Conservation (phyloP, 345 rosid genomes). For the Moricandia moricandioides region DNA sequence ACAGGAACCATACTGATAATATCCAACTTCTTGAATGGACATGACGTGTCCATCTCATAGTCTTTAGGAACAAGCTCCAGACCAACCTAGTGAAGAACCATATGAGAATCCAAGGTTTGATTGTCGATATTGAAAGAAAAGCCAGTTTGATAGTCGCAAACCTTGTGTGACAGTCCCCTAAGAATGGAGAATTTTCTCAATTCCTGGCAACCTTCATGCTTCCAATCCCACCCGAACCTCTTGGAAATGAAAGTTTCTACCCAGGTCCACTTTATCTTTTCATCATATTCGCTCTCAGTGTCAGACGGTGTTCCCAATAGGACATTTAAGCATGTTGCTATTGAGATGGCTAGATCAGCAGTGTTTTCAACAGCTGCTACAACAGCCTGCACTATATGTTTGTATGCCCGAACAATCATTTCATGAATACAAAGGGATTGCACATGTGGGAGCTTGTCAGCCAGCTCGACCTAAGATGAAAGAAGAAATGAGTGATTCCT, state of each 20-base stretch:
- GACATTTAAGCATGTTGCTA: slow-evolving; percentile 82
- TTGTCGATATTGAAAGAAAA: slow-evolving; percentile 2
- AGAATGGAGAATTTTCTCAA: slow-evolving; percentile 83
- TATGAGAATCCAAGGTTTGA: slow-evolving; percentile 7
- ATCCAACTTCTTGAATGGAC: slow-evolving; percentile 74
- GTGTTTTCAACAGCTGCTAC: slow-evolving; percentile 71
- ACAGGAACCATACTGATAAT: slow-evolving; percentile 90
- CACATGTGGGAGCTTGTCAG: slow-evolving; percentile 94
- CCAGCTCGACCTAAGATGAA: slow-evolving; percentile 71
- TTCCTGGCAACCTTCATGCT: slow-evolving; percentile 56
- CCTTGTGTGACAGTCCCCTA: slow-evolving; percentile 94
- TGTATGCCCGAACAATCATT: slow-evolving; percentile 93
- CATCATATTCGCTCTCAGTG: slow-evolving; percentile 50
- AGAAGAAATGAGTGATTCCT: slow-evolving; percentile 10
- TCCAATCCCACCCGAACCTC: slow-evolving; percentile 80
- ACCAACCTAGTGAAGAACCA: slow-evolving; percentile 62
- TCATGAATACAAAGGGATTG: slow-evolving; percentile 91
- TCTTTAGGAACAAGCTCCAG: slow-evolving; percentile 92
- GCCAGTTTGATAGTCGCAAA: slow-evolving; percentile 22
- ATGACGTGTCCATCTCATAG: slow-evolving; percentile 76
- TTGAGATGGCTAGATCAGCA: slow-evolving; percentile 62
- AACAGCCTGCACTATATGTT: slow-evolving; percentile 85
- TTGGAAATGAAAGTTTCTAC: slow-evolving; percentile 64
- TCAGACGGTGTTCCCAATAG: slow-evolving; percentile 63
- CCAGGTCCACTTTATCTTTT: slow-evolving; percentile 74